phyloP scores from a whole-genome alignment of 768 basidiomycete genomes.

The Suillus fuscotomentosus region DNA sequence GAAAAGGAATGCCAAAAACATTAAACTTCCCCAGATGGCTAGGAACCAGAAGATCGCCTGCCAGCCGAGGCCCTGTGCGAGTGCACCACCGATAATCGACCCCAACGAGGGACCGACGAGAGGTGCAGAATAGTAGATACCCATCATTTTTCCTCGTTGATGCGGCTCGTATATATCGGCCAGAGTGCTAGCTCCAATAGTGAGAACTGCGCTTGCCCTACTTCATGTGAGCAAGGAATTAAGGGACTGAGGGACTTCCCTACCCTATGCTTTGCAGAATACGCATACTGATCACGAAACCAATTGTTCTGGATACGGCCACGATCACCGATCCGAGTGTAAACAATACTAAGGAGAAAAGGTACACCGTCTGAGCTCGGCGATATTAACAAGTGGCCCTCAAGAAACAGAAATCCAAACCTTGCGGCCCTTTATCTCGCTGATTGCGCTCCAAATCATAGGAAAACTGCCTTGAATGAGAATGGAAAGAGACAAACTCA shows the following conservation, averaged over 20 bases:
- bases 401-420: conserved; percentile 29
- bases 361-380: conserved; percentile 25
- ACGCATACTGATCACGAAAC: too few species aligned
- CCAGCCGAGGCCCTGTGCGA: not conserved
- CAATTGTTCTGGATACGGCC: too few species aligned
- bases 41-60: not conserved
- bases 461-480: conserved; percentile 59
- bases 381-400: not conserved
- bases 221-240: too few species aligned
- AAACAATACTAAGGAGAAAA: too few species aligned
- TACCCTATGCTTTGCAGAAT: too few species aligned
- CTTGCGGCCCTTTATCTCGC: conserved; percentile 56
- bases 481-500: conserved; percentile 70
- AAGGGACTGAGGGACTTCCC: too few species aligned
- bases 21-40: not conserved
- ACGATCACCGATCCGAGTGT: too few species aligned
- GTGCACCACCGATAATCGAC: not conserved
- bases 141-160: not conserved
- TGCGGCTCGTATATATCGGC: not conserved
- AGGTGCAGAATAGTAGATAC: not conserved
- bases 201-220: too few species aligned
- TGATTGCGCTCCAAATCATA: conserved; percentile 28
- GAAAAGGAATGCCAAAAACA: not conserved
- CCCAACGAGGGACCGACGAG: not conserved
- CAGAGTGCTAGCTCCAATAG: not conserved